Percentiles rank a stretch among this genome's conserved stretches.
phyloP scores from a whole-genome alignment of 176 grass and related monocot species.

The Aegilops tauschii region DNA sequence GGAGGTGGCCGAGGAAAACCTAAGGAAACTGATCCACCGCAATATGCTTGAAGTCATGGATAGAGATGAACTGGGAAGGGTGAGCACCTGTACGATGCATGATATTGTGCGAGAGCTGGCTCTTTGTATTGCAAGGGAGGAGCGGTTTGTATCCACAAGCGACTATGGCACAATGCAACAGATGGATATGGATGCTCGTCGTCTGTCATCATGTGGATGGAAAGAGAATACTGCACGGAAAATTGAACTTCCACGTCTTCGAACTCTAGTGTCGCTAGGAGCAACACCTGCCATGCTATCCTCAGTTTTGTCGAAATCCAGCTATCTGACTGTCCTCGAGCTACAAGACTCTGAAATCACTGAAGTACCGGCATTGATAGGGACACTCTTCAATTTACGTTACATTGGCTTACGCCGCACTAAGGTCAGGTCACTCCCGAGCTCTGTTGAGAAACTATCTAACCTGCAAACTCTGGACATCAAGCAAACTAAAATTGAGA shows the following conservation, averaged over 20 bases:
- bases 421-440: background rate
- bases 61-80: conserved; percentile 10
- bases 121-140: conserved; percentile 3
- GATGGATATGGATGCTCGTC: background rate
- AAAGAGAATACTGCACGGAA: background rate
- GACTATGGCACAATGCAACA: background rate
- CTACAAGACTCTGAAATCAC: conserved; percentile 21
- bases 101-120: conserved; percentile 11
- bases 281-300: background rate
- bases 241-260: background rate
- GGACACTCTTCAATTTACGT: conserved; percentile 10
- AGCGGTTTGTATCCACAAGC: background rate
- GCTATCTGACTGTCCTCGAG: conserved; percentile 21
- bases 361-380: background rate
- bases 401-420: conserved; percentile 14
- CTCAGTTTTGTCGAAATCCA: background rate
- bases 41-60: background rate
- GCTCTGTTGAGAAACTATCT: conserved; percentile 2
- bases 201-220: conserved; percentile 3
- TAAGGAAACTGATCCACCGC: background rate
- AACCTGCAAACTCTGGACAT: conserved; percentile 18
- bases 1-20: conserved; percentile 19
- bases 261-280: background rate
- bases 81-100: conserved; percentile 14
- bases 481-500: conserved; percentile 19